Evolutionary conservation across 169 alveolate genomes (phyloP).

Genomic region (Babesia bovis): DNA sequence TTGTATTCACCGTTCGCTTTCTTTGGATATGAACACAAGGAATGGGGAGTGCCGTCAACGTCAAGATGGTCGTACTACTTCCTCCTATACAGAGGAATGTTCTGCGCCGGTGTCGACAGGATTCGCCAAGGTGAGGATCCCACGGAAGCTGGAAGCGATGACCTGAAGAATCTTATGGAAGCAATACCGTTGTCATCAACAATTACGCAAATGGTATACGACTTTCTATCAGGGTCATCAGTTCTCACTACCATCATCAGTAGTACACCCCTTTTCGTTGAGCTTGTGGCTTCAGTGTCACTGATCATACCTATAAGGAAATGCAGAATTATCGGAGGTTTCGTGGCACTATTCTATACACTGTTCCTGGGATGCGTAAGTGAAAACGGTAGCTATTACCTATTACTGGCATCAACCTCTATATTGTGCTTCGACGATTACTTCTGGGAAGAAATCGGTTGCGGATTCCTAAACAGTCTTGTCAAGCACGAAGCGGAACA

Average conservation of each 20-base stretch:
- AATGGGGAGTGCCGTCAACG: slow-evolving; percentile 35
- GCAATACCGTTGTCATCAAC: slow-evolving; percentile 57
- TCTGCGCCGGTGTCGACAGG: slow-evolving; percentile 46
- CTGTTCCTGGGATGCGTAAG: slow-evolving; percentile 36
- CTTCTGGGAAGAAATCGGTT: not conserved
- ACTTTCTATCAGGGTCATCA: not conserved
- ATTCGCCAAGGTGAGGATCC: slow-evolving; percentile 1
- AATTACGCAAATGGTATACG: slow-evolving; percentile 1
- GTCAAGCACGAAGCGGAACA: not conserved
- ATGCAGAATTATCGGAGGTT: slow-evolving; percentile 46
- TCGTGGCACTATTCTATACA: slow-evolving; percentile 29
- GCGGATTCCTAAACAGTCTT: not conserved
- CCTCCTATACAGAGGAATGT: slow-evolving; percentile 41
- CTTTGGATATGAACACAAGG: slow-evolving; percentile 24
- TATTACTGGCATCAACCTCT: slow-evolving; percentile 30
- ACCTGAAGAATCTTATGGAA: slow-evolving; percentile 23
- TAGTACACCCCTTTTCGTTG: slow-evolving; percentile 20
- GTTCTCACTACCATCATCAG: slow-evolving; percentile 6
- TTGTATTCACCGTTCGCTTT: slow-evolving; percentile 45
- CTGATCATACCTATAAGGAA: slow-evolving; percentile 31
- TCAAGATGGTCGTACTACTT: slow-evolving; percentile 50
- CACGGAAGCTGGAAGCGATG: not conserved
- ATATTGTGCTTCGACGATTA: slow-evolving; percentile 59
- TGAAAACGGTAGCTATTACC: slow-evolving; percentile 44
- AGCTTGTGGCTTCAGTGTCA: slow-evolving; percentile 40